Evolutionary conservation across 208 protist genomes (phyloP).

Genomic region (Plasmodiophora brassicae): DNA sequence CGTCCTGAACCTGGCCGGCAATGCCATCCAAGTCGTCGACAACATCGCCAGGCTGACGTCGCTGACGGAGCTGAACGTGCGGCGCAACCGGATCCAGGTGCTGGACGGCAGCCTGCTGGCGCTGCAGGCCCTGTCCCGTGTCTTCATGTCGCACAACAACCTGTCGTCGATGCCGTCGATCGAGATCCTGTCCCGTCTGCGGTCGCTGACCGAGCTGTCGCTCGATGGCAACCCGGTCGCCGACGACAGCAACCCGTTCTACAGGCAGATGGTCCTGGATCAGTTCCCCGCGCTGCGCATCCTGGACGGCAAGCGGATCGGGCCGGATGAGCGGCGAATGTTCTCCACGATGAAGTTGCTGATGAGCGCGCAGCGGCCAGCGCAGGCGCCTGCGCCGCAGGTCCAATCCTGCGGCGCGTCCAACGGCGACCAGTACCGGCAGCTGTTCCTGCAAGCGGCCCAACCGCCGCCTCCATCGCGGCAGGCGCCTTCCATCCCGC

Average conservation of each 20-base stretch:
- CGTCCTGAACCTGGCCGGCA: slow-evolving; percentile 63
- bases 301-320: not conserved
- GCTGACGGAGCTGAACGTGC: slow-evolving; percentile 63
- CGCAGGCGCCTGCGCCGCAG: too few relatives aligned
- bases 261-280: not conserved
- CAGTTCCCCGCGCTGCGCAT: not conserved
- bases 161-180: slow-evolving; percentile 10
- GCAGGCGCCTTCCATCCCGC: not conserved
- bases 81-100: slow-evolving; percentile 52
- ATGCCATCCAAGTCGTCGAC: slow-evolving; percentile 46
- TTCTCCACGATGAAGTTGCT: not conserved
- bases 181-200: not conserved
- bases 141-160: slow-evolving; percentile 59
- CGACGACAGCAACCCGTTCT: not conserved
- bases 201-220: slow-evolving; percentile 39
- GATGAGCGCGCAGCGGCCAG: too few relatives aligned
- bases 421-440: not conserved
- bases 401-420: too few relatives aligned
- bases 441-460: not conserved
- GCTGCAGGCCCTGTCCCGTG: slow-evolving; percentile 46
- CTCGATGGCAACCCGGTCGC: slow-evolving; percentile 42
- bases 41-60: slow-evolving; percentile 41
- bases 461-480: not conserved
- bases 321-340: not conserved
- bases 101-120: not conserved